Percentiles rank a stretch among this genome's conserved stretches.
Conservation (phyloP, 2,329 filamentous ascomycete species). For the Aspergillus sp. region DNA sequence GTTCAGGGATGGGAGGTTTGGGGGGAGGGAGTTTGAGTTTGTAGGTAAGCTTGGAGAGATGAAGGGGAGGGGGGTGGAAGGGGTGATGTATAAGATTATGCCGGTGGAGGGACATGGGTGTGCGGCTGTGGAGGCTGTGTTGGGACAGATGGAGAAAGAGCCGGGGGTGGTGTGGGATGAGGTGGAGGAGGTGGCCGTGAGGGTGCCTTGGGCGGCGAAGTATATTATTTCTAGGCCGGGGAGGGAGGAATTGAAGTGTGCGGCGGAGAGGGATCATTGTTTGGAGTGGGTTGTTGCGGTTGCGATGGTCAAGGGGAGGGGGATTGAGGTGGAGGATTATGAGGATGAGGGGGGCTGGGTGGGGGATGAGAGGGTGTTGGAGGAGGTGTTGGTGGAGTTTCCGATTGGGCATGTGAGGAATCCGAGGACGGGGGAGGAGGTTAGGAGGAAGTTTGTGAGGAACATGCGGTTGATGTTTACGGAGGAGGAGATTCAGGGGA, state of each 20-base stretch:
- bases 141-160: neutral
- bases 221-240: conserved; percentile 39
- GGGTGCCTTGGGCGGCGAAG: conserved; percentile 33
- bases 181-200: conserved; percentile 30
- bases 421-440: neutral
- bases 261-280: conserved; percentile 41
- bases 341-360: conserved; percentile 30
- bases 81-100: neutral
- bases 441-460: neutral
- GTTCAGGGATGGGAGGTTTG: neutral
- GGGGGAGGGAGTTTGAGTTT: neutral
- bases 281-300: conserved; percentile 39
- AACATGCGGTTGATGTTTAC: neutral
- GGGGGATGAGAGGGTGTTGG: conserved; percentile 4
- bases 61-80: neutral
- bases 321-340: conserved; percentile 31
- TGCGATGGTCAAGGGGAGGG: conserved; percentile 33
- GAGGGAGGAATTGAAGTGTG: conserved; percentile 22
- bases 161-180: conserved; percentile 5
- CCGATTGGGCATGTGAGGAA: neutral
- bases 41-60: neutral
- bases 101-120: neutral
- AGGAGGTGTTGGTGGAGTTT: neutral
- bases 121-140: neutral
- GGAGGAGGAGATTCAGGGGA: neutral